Conservation (phyloP, 768 basidiomycete species). For the Mycena belliarum region DNA sequence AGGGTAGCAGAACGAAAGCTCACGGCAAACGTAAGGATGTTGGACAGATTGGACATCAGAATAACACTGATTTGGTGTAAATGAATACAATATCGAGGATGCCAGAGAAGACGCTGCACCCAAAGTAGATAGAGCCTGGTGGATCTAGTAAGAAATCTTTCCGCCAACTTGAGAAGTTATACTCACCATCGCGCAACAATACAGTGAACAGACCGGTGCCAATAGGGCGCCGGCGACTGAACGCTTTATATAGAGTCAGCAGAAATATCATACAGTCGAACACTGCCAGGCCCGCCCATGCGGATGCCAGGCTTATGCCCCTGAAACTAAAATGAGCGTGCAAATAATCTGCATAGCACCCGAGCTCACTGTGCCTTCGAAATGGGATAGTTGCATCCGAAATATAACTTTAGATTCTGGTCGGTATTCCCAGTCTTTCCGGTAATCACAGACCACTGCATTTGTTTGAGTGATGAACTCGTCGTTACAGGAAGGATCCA, state of each 20-base stretch:
- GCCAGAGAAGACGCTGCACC: background rate
- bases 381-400: constrained; percentile 8
- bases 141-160: background rate
- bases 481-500: background rate
- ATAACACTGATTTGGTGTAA: constrained; percentile 11
- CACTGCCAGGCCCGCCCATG: constrained; percentile 10
- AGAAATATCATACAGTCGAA: constrained; percentile 20
- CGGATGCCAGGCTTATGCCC: constrained; percentile 3
- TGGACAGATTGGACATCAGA: constrained; percentile 8
- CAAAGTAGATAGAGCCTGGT: constrained; percentile 16
- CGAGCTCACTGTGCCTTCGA: constrained; percentile 5
- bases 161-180: background rate
- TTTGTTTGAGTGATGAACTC: background rate
- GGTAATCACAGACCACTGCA: constrained; percentile 11
- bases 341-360: background rate
- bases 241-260: constrained; percentile 12
- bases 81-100: too few species aligned
- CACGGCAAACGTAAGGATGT: constrained; percentile 19
- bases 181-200: constrained; percentile 16
- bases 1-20: background rate
- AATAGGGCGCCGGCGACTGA: background rate
- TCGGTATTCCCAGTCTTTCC: background rate
- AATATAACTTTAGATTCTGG: background rate
- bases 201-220: constrained; percentile 6
- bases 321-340: background rate